Conservation (phyloP, 441 rosid species). For the Euphorbia neoarborescens region DNA sequence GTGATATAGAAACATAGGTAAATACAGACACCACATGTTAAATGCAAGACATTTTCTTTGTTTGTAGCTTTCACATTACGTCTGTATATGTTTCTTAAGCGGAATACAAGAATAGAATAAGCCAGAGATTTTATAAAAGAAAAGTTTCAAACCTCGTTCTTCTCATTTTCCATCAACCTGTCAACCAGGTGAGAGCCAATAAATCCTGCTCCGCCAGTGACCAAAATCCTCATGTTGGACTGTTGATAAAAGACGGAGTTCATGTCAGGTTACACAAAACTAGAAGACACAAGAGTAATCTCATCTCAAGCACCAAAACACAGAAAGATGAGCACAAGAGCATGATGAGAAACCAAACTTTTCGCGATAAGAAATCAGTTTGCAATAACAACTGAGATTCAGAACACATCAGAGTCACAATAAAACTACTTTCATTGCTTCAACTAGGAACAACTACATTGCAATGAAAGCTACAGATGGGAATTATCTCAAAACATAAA, state of each 20-base stretch:
- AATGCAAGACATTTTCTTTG: background rate
- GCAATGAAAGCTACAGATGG: background rate
- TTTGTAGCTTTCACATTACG: background rate
- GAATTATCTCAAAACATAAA: background rate
- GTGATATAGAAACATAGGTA: background rate
- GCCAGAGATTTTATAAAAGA: background rate
- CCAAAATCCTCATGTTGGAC: slow-evolving; percentile 93
- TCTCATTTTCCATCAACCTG: slow-evolving; percentile 89
- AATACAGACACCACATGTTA: background rate
- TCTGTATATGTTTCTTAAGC: background rate
- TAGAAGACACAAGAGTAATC: background rate
- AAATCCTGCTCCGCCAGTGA: slow-evolving; percentile 97
- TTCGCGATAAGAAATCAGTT: background rate
- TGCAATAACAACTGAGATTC: background rate
- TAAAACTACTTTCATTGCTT: background rate
- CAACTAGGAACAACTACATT: background rate
- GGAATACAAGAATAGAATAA: background rate
- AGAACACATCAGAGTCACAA: background rate
- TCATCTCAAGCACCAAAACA: background rate
- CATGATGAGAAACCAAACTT: background rate
- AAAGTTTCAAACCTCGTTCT: slow-evolving; percentile 55
- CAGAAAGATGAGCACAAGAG: too few species aligned
- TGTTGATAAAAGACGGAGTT: slow-evolving; percentile 32
- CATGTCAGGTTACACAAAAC: too few species aligned
- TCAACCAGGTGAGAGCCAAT: slow-evolving; percentile 95